phyloP scores from a whole-genome alignment of 2,329 filamentous ascomycete species.

The Ophioceras dolichostomum region DNA sequence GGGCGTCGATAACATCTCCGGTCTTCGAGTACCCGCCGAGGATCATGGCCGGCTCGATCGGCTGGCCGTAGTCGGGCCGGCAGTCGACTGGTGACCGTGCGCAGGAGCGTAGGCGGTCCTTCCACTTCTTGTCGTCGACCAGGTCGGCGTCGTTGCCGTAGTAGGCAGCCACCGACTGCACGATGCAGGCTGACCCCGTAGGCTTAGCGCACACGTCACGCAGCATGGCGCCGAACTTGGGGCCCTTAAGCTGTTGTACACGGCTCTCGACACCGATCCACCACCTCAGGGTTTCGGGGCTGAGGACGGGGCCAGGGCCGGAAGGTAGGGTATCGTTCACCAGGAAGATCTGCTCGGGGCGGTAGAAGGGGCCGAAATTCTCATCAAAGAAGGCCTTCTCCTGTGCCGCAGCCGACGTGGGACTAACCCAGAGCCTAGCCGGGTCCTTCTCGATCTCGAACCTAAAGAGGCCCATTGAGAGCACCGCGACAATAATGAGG shows the following conservation, averaged over 20 bases:
- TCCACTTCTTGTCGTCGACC: constrained; percentile 58
- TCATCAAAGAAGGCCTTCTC: constrained; percentile 91
- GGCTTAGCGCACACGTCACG: constrained; percentile 92
- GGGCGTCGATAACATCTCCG: constrained; percentile 56
- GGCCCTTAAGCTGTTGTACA: constrained; percentile 59
- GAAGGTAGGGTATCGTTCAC: constrained; percentile 68
- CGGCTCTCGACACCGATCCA: constrained; percentile 85
- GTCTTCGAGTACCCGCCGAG: constrained; percentile 66
- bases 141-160: constrained; percentile 56
- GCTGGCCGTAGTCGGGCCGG: constrained; percentile 79
- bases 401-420: constrained; percentile 75
- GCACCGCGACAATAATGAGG: constrained; percentile 59
- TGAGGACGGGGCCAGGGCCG: constrained; percentile 64
- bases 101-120: constrained; percentile 59
- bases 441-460: constrained; percentile 89
- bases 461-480: constrained; percentile 78
- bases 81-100: constrained; percentile 72
- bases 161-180: constrained; percentile 87
- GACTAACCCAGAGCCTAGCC: constrained; percentile 92
- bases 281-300: constrained; percentile 81
- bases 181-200: constrained; percentile 74
- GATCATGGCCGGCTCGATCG: constrained; percentile 73
- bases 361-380: constrained; percentile 92
- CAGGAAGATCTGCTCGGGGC: constrained; percentile 83
- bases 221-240: constrained; percentile 54